Conservation (phyloP, 2,329 filamentous ascomycete genomes). For the Chaetomiaceae sp. region DNA sequence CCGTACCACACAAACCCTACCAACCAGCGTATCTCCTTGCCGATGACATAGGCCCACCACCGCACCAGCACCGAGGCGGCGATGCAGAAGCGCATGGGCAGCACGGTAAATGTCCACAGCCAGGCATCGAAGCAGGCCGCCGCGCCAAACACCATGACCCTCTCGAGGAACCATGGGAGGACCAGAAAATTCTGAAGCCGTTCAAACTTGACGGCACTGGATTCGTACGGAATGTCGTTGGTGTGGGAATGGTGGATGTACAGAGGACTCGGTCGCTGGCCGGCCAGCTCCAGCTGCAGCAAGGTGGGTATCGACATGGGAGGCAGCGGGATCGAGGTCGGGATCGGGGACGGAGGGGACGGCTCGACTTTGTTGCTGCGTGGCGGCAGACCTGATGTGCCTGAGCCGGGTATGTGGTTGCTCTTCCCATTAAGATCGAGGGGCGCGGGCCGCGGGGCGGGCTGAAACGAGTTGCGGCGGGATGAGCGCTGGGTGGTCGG, state of each 20-base stretch:
- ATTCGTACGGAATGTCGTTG: conserved; percentile 72
- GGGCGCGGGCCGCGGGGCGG: conserved; percentile 37
- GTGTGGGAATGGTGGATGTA: conserved; percentile 57
- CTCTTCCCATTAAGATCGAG: conserved; percentile 36
- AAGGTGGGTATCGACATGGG: conserved; percentile 62
- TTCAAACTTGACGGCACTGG: conserved; percentile 85
- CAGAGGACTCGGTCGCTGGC: conserved; percentile 55
- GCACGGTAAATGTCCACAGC: conserved; percentile 93
- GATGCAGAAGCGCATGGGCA: conserved; percentile 81
- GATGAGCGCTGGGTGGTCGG: conserved; percentile 28
- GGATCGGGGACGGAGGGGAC: conserved; percentile 41
- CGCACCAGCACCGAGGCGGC: conserved; percentile 68
- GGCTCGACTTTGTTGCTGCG: conserved; percentile 26
- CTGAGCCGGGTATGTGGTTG: conserved; percentile 24
- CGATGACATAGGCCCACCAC: conserved; percentile 71
- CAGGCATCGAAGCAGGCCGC: conserved; percentile 91
- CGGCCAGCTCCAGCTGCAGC: conserved; percentile 58
- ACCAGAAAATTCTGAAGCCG: conserved; percentile 83
- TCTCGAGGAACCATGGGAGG: conserved; percentile 74
- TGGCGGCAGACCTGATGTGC: conserved; percentile 19
- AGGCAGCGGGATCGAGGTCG: conserved; percentile 53
- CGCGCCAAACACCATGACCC: conserved; percentile 78
- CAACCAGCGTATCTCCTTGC: conserved; percentile 66
- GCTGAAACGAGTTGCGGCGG: conserved; percentile 47
- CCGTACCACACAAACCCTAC: conserved; percentile 73